phyloP scores from a whole-genome alignment of 352 stramenopile species.

The Globisporangium irregulare region DNA sequence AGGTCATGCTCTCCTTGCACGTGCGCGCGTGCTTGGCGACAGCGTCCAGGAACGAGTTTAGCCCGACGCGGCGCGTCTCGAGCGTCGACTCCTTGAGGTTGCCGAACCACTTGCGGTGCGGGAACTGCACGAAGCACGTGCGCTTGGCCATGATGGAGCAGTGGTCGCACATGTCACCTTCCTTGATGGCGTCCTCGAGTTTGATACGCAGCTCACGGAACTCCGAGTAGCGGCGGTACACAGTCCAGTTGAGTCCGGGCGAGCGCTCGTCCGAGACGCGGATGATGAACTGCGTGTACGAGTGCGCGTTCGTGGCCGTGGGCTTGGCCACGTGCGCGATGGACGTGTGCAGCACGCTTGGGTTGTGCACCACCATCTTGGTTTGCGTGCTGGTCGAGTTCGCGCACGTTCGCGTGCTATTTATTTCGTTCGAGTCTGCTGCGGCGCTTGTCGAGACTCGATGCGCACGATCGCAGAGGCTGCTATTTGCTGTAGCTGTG shows the following conservation, averaged over 20 bases:
- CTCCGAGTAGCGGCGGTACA: conserved; percentile 84
- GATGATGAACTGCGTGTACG: conserved; percentile 82
- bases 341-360: conserved; percentile 68
- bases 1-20: conserved; percentile 66
- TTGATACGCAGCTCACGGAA: conserved; percentile 72
- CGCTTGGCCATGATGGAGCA: conserved; percentile 80
- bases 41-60: conserved; percentile 75
- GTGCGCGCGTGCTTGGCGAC: conserved; percentile 76
- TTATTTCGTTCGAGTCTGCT: background rate
- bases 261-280: conserved; percentile 80
- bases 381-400: background rate
- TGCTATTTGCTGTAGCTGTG: background rate
- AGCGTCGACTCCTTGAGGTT: conserved; percentile 75
- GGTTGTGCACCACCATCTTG: conserved; percentile 25
- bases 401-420: background rate
- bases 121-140: conserved; percentile 82
- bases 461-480: background rate
- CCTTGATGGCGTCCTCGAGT: conserved; percentile 60
- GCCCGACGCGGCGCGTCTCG: conserved; percentile 62
- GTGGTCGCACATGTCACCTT: conserved; percentile 66
- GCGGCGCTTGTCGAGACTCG: background rate
- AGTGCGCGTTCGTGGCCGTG: conserved; percentile 48
- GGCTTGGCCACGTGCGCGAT: conserved; percentile 81
- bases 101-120: conserved; percentile 66
- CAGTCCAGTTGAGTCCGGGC: conserved; percentile 67